Base-by-base conservation (phyloP, 2,329 filamentous ascomycete species). In the Colletotrichum liriopes region DNA sequence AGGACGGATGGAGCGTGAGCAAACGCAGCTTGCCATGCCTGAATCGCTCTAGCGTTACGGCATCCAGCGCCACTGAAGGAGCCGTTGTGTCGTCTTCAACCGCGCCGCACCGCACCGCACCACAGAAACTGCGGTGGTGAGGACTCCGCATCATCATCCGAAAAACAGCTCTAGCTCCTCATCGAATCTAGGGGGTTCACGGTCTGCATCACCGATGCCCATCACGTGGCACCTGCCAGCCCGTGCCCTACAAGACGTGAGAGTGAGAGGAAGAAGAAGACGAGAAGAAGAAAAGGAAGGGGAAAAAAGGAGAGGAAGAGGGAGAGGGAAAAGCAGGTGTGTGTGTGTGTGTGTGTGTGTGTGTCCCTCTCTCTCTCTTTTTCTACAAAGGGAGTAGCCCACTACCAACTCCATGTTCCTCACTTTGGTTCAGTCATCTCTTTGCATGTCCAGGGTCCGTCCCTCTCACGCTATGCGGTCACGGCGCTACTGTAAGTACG, bases 401-500 rank as follows among this genome's bases (percentile, higher is more conserved):
- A 41, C 45, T 47, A 18, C 26, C 18, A 63, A 26, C 60, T 35
- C 37, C 49, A 55, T 56, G 41, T 18, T 18, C 52, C 51, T 49
- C 39, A 49, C 39, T 43, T 37, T 68, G 59, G 49, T 41, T 35
- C 65, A 62, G 29, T 49, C 49, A 64, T 68, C 49, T 55, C 59
- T 41, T 56, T 64, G n/a, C 59, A 39, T 43, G 51, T 45, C 62
- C 54, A 60, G 67, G 52, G 61, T 54, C 52, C 41, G 41, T 62
- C 59, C 45, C 32, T 37, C 41, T 55, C 47, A 54, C 23, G 23
- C 45, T 60, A 54, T 56, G 35, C 54, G 35, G 61, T 3, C 62
- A n/a, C 45, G 23, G 62, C 67, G 55, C 67, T 71, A 67, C 63
- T 67, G 55, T 67, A 67, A 32, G 56, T 67, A 16, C 32, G 32